Conservation (phyloP, 2,329 filamentous ascomycete genomes). For the Blumeria graminis region DNA sequence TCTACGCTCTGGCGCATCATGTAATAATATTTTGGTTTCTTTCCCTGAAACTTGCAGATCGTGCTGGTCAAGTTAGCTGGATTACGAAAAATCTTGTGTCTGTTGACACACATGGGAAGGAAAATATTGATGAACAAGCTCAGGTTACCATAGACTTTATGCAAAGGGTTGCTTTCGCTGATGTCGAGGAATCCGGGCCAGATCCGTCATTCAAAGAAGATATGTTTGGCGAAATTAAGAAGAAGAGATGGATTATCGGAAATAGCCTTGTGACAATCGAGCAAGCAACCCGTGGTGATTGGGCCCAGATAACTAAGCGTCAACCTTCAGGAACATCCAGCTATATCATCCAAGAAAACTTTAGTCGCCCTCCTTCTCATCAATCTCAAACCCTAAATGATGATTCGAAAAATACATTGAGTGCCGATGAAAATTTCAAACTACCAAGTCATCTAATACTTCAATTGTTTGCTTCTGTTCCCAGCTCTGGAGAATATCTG, state of each 20-base stretch:
- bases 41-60: conserved; percentile 61
- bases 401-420: conserved; percentile 24
- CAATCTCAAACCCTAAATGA: conserved; percentile 26
- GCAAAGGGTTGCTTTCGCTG: conserved; percentile 67
- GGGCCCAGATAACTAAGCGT: conserved; percentile 46
- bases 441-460: conserved; percentile 53
- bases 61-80: conserved; percentile 66
- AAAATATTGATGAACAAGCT: conserved; percentile 72
- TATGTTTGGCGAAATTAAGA: conserved; percentile 39
- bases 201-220: conserved; percentile 40
- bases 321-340: conserved; percentile 43
- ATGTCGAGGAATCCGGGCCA: conserved; percentile 52
- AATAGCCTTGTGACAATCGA: conserved; percentile 53
- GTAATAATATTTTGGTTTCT: conserved; percentile 96
- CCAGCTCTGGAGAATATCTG: conserved; percentile 28
- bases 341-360: conserved; percentile 29
- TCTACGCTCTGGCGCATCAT: conserved; percentile 82
- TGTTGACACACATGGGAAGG: conserved; percentile 47
- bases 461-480: conserved; percentile 39
- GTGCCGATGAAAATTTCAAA: conserved; percentile 31
- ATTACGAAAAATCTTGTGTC: conserved; percentile 68
- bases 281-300: conserved; percentile 39
- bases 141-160: conserved; percentile 88
- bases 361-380: conserved; percentile 31
- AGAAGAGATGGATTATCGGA: conserved; percentile 48